Conservation (phyloP, 73 alveolate species). For the Stentor coeruleus region DNA sequence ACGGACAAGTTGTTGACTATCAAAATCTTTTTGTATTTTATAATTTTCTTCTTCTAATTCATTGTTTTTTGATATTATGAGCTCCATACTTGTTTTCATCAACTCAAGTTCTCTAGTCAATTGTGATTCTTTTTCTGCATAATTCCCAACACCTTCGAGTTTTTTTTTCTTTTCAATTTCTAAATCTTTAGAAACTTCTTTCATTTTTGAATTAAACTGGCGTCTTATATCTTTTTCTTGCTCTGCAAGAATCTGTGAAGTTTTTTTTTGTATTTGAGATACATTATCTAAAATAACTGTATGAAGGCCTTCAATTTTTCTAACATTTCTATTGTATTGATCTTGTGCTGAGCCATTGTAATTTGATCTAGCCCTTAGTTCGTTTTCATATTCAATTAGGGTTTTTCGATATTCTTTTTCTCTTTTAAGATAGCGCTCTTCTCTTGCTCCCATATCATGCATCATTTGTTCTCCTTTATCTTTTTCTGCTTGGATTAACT, state of each 20-base stretch:
- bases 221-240: slow-evolving; percentile 62
- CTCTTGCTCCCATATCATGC: slow-evolving; percentile 54
- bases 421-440: slow-evolving; percentile 62
- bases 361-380: slow-evolving; percentile 57
- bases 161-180: slow-evolving; percentile 50
- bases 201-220: slow-evolving; percentile 33
- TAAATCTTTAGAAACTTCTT: slow-evolving; percentile 15
- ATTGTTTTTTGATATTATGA: slow-evolving; percentile 61
- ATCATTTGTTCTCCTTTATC: slow-evolving; percentile 52
- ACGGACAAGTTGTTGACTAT: slow-evolving; percentile 55
- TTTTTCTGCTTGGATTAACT: slow-evolving; percentile 27
- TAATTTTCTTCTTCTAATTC: slow-evolving; percentile 58
- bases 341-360: slow-evolving; percentile 45
- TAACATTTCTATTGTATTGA: slow-evolving; percentile 39
- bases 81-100: slow-evolving; percentile 54
- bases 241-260: slow-evolving; percentile 52
- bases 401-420: slow-evolving; percentile 69
- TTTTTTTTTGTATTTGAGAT: slow-evolving; percentile 54
- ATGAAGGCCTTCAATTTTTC: slow-evolving; percentile 34
- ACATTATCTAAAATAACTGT: slow-evolving; percentile 44
- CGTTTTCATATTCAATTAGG: slow-evolving; percentile 57
- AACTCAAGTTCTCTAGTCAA: slow-evolving; percentile 59
- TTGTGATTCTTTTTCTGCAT: slow-evolving; percentile 61
- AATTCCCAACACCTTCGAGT: slow-evolving; percentile 47
- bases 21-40: slow-evolving; percentile 56